Evolutionary conservation across 2,329 filamentous ascomycete species (phyloP).

Genomic region (Cadophora malorum): DNA sequence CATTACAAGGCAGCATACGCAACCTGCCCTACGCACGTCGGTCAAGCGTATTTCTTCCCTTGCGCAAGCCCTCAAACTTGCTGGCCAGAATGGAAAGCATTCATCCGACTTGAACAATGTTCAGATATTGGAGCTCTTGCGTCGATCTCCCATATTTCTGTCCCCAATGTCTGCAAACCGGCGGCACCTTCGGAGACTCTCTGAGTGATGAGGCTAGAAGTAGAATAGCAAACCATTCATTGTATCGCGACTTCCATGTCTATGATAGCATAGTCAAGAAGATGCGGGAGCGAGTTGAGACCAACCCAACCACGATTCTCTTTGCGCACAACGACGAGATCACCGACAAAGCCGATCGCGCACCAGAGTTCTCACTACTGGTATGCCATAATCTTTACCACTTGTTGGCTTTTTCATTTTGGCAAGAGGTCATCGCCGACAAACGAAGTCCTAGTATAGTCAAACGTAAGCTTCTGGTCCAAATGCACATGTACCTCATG

Average conservation of each 20-base stretch:
- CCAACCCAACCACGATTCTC: not conserved
- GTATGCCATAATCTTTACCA: not conserved
- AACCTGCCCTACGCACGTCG: not conserved
- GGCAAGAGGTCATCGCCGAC: not conserved
- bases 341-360: not conserved
- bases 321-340: not conserved
- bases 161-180: not conserved
- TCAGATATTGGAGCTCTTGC: not conserved
- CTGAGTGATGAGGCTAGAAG: not conserved
- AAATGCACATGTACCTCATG: not conserved
- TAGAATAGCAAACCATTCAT: not conserved
- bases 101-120: not conserved
- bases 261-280: too few relatives aligned
- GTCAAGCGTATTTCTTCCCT: not conserved
- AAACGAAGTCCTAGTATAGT: not conserved
- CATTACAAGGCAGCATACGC: not conserved
- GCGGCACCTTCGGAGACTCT: not conserved
- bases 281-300: not conserved
- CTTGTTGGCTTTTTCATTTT: not conserved
- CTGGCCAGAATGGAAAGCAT: not conserved
- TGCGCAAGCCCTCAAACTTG: not conserved
- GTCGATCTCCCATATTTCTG: not conserved
- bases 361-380: not conserved
- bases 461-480: not conserved
- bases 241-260: not conserved